These are phyloP conservation scores for Boletus pseudopeckii DNA, from an alignment of 768 basidiomycete genomes.

Conservation along the genomic window DNA sequence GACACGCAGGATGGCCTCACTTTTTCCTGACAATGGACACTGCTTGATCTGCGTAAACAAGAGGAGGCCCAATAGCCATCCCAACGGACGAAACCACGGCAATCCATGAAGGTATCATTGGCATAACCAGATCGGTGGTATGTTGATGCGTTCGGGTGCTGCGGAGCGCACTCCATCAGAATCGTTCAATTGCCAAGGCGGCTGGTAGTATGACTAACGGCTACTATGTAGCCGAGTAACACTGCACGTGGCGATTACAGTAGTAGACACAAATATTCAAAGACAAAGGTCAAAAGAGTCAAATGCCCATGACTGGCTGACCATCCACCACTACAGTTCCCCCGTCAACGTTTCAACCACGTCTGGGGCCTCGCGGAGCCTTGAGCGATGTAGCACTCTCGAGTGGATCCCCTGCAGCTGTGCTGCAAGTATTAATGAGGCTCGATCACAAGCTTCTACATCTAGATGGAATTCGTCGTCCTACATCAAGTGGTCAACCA, in stretches of 20 bases:
- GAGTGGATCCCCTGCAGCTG: constrained; percentile 8
- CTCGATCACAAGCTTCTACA: constrained; percentile 20
- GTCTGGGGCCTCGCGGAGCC: constrained; percentile 4
- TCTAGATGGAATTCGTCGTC: constrained; percentile 9
- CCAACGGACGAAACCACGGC: constrained; percentile 65
- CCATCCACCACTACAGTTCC: neutral
- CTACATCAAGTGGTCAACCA: constrained; percentile 4
- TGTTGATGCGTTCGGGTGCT: neutral
- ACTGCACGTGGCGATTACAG: constrained; percentile 3
- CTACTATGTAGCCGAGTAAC: neutral
- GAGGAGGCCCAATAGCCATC: constrained; percentile 82
- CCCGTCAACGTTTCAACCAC: neutral
- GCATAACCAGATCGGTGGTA: neutral
- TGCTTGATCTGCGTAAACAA: constrained; percentile 83
- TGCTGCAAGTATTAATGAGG: constrained; percentile 6
- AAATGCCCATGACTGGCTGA: neutral
- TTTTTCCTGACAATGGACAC: constrained; percentile 77
- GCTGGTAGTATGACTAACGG: constrained; percentile 11
- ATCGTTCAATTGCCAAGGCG: neutral
- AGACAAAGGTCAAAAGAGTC: neutral
- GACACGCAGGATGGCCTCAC: constrained; percentile 34
- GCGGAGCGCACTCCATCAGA: neutral
- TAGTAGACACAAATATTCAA: neutral
- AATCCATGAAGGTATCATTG: constrained; percentile 58
- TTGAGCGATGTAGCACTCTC: constrained; percentile 3